Evolutionary conservation across 2,329 filamentous ascomycete genomes (phyloP), one percentile per base, ranked within the genome.

Genomic region (Aspergillus sp.): DNA sequence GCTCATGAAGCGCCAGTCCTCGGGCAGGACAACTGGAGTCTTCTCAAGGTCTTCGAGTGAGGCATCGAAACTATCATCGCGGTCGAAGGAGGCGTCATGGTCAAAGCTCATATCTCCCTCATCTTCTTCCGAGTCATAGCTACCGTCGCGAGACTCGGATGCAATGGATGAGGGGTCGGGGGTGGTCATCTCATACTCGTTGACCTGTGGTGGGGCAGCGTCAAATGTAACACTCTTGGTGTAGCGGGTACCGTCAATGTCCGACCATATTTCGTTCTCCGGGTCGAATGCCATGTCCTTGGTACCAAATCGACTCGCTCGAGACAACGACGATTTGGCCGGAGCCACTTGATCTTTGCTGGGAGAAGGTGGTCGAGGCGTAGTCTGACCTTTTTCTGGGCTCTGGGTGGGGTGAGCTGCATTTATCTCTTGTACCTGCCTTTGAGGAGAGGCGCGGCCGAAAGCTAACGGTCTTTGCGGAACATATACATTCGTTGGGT

Each of bases 151-250:
- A 13, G 94, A 98, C 68, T 90, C 93, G 53, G 91, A 94, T 28
- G 91, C 92, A 25, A 96, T 84, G 0, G 93, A 96, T 1, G 94
- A 97, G n/a, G 96, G 87, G 73, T 97, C 95, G 11, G 95, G 95
- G 2, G 95, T 99, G 38, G 92, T 91, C 91, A 97, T 93, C 79
- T 98, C 95, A 76, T 98, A 99, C 79, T 99, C 95, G 74, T 98
- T 97, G 71, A 99, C 86, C 74, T 96, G 91, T 25, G 95, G 95
- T 23, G 94, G 94, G 2, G 92, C 93, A 43, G 90, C 91, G 78
- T 98, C 93, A 74, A 99, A 99, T 0, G 94, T 99, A 61, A 99
- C 95, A 71, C 93, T 97, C 83, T 99, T 99, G 52, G 92, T 89
- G 78, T 97, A 91, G 57, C 93, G 90, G 74, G 92, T 90, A 47